Percentiles rank a stretch among this genome's conserved stretches.
phyloP scores from a whole-genome alignment of 2,329 filamentous ascomycete species.

The Zymoseptoria passerinii region DNA sequence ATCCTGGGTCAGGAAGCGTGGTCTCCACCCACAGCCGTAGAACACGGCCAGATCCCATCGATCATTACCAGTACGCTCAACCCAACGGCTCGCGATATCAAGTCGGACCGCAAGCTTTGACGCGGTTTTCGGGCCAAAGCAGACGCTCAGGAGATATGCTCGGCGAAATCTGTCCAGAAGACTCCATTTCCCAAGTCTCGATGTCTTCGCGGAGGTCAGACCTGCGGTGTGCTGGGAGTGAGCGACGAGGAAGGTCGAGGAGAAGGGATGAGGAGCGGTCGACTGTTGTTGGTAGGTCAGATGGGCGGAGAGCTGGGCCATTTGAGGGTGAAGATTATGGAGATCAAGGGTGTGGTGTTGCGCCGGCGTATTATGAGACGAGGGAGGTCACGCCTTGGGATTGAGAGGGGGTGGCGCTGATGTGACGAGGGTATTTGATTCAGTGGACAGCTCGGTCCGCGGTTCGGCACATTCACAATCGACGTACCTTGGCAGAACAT shows the following conservation, averaged over 20 bases:
- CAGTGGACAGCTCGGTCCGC: too few species aligned
- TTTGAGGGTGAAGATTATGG: background rate
- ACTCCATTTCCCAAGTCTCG: conserved; percentile 15
- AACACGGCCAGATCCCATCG: background rate
- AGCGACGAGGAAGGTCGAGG: conserved; percentile 3
- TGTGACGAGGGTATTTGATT: too few species aligned
- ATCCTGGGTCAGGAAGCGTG: background rate
- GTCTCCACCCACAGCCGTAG: background rate
- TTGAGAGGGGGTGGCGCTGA: background rate
- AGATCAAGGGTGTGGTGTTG: background rate
- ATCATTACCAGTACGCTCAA: background rate
- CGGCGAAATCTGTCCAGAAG: conserved; percentile 5
- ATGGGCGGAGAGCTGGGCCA: background rate
- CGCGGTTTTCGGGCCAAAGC: background rate
- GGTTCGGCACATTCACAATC: too few species aligned
- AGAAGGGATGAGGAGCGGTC: conserved; percentile 1
- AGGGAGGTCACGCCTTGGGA: conserved; percentile 8
- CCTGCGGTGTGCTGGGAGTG: background rate
- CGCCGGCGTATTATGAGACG: conserved; percentile 1
- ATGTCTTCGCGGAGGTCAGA: conserved; percentile 2
- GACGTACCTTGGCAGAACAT: too few species aligned
- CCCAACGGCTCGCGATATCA: background rate
- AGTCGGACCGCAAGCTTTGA: background rate
- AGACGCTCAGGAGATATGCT: conserved; percentile 1
- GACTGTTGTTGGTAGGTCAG: background rate